Evolutionary conservation across 2,329 filamentous ascomycete genomes (phyloP).

Genomic region (Penicillium expansum): DNA sequence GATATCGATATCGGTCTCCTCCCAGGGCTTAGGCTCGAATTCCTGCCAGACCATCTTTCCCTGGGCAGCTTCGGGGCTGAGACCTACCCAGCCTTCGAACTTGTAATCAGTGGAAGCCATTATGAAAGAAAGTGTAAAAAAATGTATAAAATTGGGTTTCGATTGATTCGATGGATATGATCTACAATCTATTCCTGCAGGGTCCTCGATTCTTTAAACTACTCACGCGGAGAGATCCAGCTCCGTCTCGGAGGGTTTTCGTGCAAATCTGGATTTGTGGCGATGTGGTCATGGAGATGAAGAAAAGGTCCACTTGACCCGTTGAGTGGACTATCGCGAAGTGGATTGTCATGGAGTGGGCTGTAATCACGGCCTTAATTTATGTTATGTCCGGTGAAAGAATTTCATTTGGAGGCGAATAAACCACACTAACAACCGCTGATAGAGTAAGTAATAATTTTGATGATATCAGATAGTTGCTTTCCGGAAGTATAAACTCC

Average conservation of each 20-base stretch:
- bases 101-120: slow-evolving; percentile 44
- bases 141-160: neutral
- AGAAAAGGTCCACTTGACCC: slow-evolving; percentile 4
- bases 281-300: neutral
- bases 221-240: neutral
- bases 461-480: neutral
- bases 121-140: neutral
- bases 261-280: neutral
- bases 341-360: neutral
- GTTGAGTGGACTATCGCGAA: neutral
- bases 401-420: neutral
- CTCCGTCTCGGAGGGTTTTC: slow-evolving; percentile 4
- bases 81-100: slow-evolving; percentile 58
- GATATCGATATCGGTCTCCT: slow-evolving; percentile 64
- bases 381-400: neutral
- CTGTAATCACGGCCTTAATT: slow-evolving; percentile 3
- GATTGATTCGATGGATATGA: neutral
- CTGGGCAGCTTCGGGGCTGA: slow-evolving; percentile 47
- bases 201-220: slow-evolving; percentile 3
- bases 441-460: neutral
- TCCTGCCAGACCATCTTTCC: slow-evolving; percentile 56
- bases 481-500: neutral
- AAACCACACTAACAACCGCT: neutral
- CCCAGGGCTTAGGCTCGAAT: slow-evolving; percentile 63
- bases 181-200: neutral